Base-by-base conservation (phyloP, 148 eudicot genomes). In the Heliosperma pusillum region DNA sequence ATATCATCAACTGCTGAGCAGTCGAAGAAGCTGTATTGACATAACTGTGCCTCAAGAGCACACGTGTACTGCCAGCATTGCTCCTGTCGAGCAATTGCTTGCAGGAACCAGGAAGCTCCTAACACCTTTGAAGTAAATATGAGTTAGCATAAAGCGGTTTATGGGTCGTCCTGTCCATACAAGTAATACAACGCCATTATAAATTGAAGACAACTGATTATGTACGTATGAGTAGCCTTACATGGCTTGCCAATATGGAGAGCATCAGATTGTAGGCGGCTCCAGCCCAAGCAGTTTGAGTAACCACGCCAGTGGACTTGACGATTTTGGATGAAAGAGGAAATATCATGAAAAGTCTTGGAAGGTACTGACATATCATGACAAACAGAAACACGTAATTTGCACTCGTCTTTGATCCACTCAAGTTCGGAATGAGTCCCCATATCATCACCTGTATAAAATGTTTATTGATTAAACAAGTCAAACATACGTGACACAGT, bases 21-120 rank as follows among this genome's bases (percentile, higher is more conserved):
- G 73, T 85, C 89, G 27, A 90, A 93, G 74, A 72, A 93, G 16
- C 22, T 62, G 79, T 79, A 77, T 33, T 69, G 76, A 60, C 96
- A 93, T 10, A 63, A 67, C 25, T 33, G 50, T 10, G 55, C 59
- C 30, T 84, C 82, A 10, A 44, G 57, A n/a, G 59, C 45, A 59
- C 98, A 93, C 3, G 45, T 84, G 5, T 75, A 73, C 60, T 76
- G 83, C 98, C 98, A 93, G 64, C 96, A 93, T 8, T 79, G 82
- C 82, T 90, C 93, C 83, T 85, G 86, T 25, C 92, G 79, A 78
- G 86, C 96, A 10, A 90, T 73, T 7, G 98, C 80, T 63, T 89
- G 71, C 30, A 93, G 89, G 71, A 87, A 93, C 98, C 98, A 93
- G 75, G 84, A 86, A 71, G 96, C 85, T 73, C 98, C 98, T 81